phyloP scores from a whole-genome alignment of 108 stramenopile species.

The Pelagomonas calceolata region DNA sequence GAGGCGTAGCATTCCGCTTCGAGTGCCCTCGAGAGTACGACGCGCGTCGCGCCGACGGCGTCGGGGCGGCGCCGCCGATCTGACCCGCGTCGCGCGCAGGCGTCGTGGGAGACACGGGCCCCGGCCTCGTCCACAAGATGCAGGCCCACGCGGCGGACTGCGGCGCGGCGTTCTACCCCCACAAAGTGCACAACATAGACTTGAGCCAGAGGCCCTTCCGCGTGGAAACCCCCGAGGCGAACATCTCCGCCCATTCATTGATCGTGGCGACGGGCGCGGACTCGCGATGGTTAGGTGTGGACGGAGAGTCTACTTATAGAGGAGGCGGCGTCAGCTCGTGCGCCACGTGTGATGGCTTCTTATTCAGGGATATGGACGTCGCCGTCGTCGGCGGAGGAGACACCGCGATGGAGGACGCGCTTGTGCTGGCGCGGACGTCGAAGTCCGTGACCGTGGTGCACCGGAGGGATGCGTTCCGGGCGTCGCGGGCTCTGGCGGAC shows the following conservation, averaged over 20 bases:
- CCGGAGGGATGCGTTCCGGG: slow-evolving; percentile 76
- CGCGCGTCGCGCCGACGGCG: too few species aligned
- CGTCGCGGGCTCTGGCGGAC: slow-evolving; percentile 72
- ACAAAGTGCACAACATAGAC: slow-evolving; percentile 54
- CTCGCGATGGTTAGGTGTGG: slow-evolving; percentile 73
- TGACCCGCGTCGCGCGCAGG: too few species aligned
- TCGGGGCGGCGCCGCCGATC: too few species aligned
- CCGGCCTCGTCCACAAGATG: slow-evolving; percentile 66
- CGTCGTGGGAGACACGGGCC: slow-evolving; percentile 65
- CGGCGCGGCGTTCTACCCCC: slow-evolving; percentile 68
- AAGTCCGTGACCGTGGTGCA: slow-evolving; percentile 73
- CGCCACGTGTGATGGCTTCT: slow-evolving; percentile 89
- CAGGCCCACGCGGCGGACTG: slow-evolving; percentile 64
- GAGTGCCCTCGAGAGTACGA: too few species aligned
- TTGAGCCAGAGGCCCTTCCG: slow-evolving; percentile 42
- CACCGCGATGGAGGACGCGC: slow-evolving; percentile 88
- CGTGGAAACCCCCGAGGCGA: slow-evolving; percentile 44
- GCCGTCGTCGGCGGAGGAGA: slow-evolving; percentile 90
- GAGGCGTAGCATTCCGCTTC: too few species aligned
- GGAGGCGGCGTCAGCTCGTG: slow-evolving; percentile 82
- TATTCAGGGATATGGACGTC: slow-evolving; percentile 64
- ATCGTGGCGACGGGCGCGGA: slow-evolving; percentile 91
- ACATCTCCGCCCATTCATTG: slow-evolving; percentile 65
- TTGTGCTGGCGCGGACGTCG: slow-evolving; percentile 71
- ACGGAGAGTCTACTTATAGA: slow-evolving; percentile 69